Evolutionary conservation across 2,329 filamentous ascomycete genomes (phyloP), one percentile per base, ranked within the genome.

Genomic region (Ophioceras dolichostomum): DNA sequence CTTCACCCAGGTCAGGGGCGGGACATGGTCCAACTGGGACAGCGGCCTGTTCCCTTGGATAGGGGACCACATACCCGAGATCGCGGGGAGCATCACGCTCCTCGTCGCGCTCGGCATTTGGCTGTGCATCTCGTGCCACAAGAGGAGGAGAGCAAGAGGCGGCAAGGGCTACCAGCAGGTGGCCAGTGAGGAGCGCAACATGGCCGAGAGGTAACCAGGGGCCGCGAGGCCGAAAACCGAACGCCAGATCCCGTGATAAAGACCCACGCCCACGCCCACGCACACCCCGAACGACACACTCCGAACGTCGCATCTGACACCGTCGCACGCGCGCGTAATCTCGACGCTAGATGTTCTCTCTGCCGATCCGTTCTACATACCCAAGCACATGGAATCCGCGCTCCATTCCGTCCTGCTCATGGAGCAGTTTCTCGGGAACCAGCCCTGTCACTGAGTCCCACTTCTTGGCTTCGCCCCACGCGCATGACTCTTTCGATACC

Each of bases 1-100:
- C 39, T 57, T 52, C 36, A 52, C 44, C 1, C 49, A 54, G 36
- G 47, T 36, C n/a, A 38, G 41, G 5, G 52, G 52, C 9, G 49
- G 47, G 2, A 51, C 46, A 2, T 55, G 48, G 52, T 42, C 46
- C 17, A 48, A 50, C 31, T 55, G 51, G 53, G 53, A 57, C 42
- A 49, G 49, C 39, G 21, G 24, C 21, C 38, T 49, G 27, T 56
- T 54, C 26, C 37, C 46, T 16, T 54, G 47, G 43, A 43, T 55
- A 20, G 53, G 53, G 3, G 46, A 51, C 21, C 36, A 47, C n/a
- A 40, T 49, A 3, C 27, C 42, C 22, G 26, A 44, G 34, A 39
- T 51, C 18, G 43, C 44, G 10, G 17, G 41, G 9, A 19, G 16
- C 10, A 18, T 34, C n/a, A 16, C 26, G 2, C 26, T 22, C 18